Evolutionary conservation across 2,329 filamentous ascomycete species (phyloP).

Genomic region (Drechslerella dactyloides): DNA sequence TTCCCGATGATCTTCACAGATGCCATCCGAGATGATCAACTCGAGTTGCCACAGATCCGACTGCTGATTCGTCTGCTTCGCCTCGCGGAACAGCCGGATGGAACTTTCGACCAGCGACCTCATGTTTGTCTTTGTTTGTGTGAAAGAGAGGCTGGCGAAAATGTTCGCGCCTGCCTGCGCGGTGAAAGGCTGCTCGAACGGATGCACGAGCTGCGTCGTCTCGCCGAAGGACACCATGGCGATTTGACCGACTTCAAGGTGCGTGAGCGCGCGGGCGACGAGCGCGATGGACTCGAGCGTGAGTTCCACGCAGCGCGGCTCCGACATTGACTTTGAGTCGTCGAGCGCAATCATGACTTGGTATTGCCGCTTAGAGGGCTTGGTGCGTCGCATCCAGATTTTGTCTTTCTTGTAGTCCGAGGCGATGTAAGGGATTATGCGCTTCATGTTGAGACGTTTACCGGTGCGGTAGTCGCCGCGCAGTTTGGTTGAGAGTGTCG

Average conservation of each 20-base stretch:
- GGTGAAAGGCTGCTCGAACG: constrained; percentile 81
- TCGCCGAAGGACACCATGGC: constrained; percentile 88
- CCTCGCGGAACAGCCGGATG: constrained; percentile 80
- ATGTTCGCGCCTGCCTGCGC: constrained; percentile 81
- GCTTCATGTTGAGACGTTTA: constrained; percentile 98
- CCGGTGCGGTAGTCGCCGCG: constrained; percentile 96
- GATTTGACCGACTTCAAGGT: constrained; percentile 95
- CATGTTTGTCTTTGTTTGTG: constrained; percentile 85
- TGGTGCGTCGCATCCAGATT: constrained; percentile 96
- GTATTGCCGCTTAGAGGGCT: constrained; percentile 92
- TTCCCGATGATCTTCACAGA: constrained; percentile 85
- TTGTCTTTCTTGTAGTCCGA: constrained; percentile 99
- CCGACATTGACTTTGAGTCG: constrained; percentile 92
- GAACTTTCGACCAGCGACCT: constrained; percentile 74
- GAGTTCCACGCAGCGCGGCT: constrained; percentile 74
- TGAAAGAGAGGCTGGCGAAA: constrained; percentile 82
- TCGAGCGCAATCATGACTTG: constrained; percentile 98
- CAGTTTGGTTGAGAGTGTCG: constrained; percentile 93
- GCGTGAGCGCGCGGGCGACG: constrained; percentile 81
- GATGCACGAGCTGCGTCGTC: constrained; percentile 81
- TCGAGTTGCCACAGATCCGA: constrained; percentile 91
- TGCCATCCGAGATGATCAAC: constrained; percentile 89
- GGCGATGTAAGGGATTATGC: constrained; percentile 98
- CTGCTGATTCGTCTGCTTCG: constrained; percentile 65
- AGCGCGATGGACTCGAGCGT: constrained; percentile 95